phyloP scores from a whole-genome alignment of 78 protist genomes.

The Dictyostelium firmibasis region DNA sequence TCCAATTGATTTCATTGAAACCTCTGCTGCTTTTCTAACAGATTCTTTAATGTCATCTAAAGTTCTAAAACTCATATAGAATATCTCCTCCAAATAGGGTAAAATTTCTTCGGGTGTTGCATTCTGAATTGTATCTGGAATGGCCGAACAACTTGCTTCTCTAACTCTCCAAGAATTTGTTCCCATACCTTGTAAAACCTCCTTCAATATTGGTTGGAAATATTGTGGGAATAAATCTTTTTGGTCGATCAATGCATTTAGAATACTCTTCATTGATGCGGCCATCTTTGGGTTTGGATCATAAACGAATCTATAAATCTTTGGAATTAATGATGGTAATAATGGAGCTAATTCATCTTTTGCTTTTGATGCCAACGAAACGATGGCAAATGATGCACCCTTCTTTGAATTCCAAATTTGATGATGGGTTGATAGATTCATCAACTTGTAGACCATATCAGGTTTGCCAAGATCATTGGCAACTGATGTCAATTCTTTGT shows the following conservation, averaged over 20 bases:
- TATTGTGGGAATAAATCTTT: slow-evolving; percentile 56
- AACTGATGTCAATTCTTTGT: slow-evolving; percentile 35
- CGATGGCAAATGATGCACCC: slow-evolving; percentile 88
- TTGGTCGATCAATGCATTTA: slow-evolving; percentile 37
- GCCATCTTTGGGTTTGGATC: slow-evolving; percentile 86
- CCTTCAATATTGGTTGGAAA: slow-evolving; percentile 56
- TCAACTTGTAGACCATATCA: slow-evolving; percentile 84
- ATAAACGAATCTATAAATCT: slow-evolving; percentile 78
- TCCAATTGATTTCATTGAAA: slow-evolving; percentile 43
- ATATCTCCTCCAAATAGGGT: slow-evolving; percentile 69
- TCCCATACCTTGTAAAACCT: slow-evolving; percentile 58
- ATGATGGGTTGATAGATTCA: slow-evolving; percentile 82
- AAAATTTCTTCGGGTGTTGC: slow-evolving; percentile 41
- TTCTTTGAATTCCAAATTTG: slow-evolving; percentile 85
- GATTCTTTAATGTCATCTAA: slow-evolving; percentile 87
- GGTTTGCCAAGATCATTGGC: slow-evolving; percentile 88
- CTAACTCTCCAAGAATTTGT: slow-evolving; percentile 78
- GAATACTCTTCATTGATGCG: slow-evolving; percentile 46
- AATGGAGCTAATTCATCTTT: slow-evolving; percentile 74
- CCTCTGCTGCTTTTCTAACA: slow-evolving; percentile 75
- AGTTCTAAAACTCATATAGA: slow-evolving; percentile 62
- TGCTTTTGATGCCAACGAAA: slow-evolving; percentile 20
- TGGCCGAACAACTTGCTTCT: slow-evolving; percentile 76
- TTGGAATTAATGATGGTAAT: slow-evolving; percentile 82
- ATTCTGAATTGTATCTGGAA: slow-evolving; percentile 67